Percentiles rank a stretch among this genome's conserved stretches.
phyloP scores from a whole-genome alignment of 148 eudicot species.

The Fagopyrum tataricum region DNA sequence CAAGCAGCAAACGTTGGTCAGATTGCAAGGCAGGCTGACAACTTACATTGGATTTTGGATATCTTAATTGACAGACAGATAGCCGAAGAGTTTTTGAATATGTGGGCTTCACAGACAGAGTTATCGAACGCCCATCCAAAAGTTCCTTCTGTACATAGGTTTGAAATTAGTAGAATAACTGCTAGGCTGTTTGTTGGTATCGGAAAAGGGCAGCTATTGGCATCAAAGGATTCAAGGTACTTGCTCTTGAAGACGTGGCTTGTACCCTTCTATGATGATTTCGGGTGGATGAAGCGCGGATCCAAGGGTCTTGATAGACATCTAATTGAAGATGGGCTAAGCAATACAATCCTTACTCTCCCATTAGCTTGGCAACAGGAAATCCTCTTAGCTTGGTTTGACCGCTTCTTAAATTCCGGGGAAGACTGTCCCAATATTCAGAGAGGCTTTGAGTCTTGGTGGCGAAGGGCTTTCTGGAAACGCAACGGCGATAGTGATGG shows the following conservation, averaged over 20 bases:
- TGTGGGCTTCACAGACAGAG: slow-evolving; percentile 75
- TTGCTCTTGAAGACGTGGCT: slow-evolving; percentile 81
- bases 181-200: slow-evolving; percentile 84
- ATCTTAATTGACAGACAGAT: slow-evolving; percentile 76
- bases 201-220: slow-evolving; percentile 80
- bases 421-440: slow-evolving; percentile 94
- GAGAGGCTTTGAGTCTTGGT: slow-evolving; percentile 90
- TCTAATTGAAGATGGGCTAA: slow-evolving; percentile 81
- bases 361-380: slow-evolving; percentile 88
- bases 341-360: slow-evolving; percentile 72
- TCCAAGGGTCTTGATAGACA: slow-evolving; percentile 81
- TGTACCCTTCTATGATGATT: slow-evolving; percentile 87
- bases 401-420: slow-evolving; percentile 72
- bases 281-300: slow-evolving; percentile 94
- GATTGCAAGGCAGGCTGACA: slow-evolving; percentile 81
- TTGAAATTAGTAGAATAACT: slow-evolving; percentile 76
- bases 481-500: slow-evolving; percentile 39
- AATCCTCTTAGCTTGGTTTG: slow-evolving; percentile 84
- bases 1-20: slow-evolving; percentile 53
- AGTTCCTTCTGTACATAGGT: slow-evolving; percentile 70
- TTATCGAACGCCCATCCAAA: slow-evolving; percentile 68
- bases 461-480: slow-evolving; percentile 92
- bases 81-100: slow-evolving; percentile 65
- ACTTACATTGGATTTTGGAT: slow-evolving; percentile 84
- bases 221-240: slow-evolving; percentile 72